Evolutionary conservation across 768 basidiomycete species (phyloP), one percentile per base, ranked within the genome.

Genomic region (Russula sp.): DNA sequence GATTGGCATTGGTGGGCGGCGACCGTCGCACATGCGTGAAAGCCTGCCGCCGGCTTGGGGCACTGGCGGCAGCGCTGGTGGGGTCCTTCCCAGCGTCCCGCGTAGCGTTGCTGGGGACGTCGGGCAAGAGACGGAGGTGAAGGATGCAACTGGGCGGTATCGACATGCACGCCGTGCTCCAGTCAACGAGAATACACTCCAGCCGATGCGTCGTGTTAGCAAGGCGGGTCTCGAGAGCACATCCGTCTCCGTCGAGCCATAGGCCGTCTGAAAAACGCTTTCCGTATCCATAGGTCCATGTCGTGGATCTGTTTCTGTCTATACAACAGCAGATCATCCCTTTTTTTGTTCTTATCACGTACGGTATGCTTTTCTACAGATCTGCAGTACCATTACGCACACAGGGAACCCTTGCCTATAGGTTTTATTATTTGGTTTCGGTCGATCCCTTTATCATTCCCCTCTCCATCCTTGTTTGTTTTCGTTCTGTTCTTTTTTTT

Each of bases 191-290:
- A 86, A 77, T 46, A 96, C 94, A 39, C 73, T 96, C 65, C 93
- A 96, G 72, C 94, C 94, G 32, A 80, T 90, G 79, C 77, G 94
- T 63, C 78, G 94, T 65, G 93, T 93, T 63, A 93, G 90, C 72
- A 97, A 97, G 75, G 93, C 94, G 6, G 94, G 94, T 36, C 74
- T 97, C 65, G 94, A 97, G 77, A 92, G 85, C 20, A 60, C 66
- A 38, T 45, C 29, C 20, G 25, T 29, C 2, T 43, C 7, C 25
- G 13, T 20, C 34, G 52, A 58, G n/a, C 13, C 32, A 10, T 57
- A 43, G 51, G 35, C 22, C 5, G 22, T 45, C 32, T 1, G 32
- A 29, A n/a, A 34, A 32, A 20, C 32, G 46, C 16, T 16, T 32
- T 25, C 39, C 11, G 7, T 22, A n/a, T 25, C 35, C 48, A 56